These are phyloP conservation scores for Cyberlindnera japonica DNA, from an alignment of 805 yeast species.

Conservation along the genomic window DNA sequence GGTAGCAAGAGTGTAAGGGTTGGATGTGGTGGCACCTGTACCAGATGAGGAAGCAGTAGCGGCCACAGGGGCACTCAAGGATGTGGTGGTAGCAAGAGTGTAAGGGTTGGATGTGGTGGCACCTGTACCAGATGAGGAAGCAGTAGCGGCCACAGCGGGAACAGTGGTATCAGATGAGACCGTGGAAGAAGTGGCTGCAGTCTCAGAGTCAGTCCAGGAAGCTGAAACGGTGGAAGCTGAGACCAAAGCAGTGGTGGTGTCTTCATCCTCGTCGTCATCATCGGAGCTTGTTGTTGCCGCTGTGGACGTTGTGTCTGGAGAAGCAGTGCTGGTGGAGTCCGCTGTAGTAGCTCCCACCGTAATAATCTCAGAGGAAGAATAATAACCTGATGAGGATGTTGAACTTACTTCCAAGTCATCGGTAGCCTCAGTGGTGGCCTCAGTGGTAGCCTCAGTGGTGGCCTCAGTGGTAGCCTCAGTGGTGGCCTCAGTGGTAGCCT, in stretches of 20 bases:
- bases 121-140: background rate
- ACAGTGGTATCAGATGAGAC: background rate
- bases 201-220: constrained; percentile 4
- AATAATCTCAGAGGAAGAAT: no score
- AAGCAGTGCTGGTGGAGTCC: background rate
- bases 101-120: constrained; percentile 11
- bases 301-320: no score
- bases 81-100: constrained; percentile 7
- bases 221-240: constrained; percentile 1
- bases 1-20: constrained; percentile 12
- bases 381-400: no score
- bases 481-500: no score
- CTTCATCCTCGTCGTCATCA: constrained; percentile 1
- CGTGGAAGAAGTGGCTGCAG: background rate
- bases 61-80: constrained; percentile 5
- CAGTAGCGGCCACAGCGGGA: background rate
- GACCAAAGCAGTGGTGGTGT: constrained; percentile 1
- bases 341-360: background rate
- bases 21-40: constrained; percentile 4
- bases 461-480: no score
- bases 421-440: no score
- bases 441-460: no score
- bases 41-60: constrained; percentile 1
- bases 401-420: no score
- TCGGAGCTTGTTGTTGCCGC: background rate